Evolutionary conservation across 176 grass and related monocot genomes (phyloP), one percentile per base, ranked within the genome.

Genomic region (Aegilops tauschii): DNA sequence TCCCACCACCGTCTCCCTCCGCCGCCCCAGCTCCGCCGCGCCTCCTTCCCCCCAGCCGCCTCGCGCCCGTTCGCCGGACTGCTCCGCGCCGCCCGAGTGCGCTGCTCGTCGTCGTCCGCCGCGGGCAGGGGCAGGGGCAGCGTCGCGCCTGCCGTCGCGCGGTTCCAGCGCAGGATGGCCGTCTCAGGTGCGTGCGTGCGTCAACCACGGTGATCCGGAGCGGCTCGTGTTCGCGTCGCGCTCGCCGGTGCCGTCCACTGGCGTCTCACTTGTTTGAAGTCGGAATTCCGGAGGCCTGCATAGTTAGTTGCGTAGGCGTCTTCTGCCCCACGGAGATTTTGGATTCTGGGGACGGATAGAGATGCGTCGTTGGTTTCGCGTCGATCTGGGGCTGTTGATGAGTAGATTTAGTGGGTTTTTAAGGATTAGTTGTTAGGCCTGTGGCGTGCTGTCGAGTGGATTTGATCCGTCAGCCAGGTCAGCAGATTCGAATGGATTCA

Each of bases 161-260:
- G 76, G 37, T 73, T 86, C 80, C 89, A 91, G 78, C 90, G 40
- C 40, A 88, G 88, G 80, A 91, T 97, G 89, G 91, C 95, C 17
- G 86, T 93, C 86, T 71, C 83, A 82, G 95, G 84, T 81, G 20
- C 78, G n/a, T 50, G 47, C 47, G 47, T 13, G 29, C 16, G 11
- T 36, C 28, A 7, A 36, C 77, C 54, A 17, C 34, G 31, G 76
- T 35, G 23, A 3, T 67, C 72, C 6, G 52, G 23, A 62, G 21
- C n/a, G 29, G 45, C 62, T 29, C 23, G 3, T 47, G 35, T 50
- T 58, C 16, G 82, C 61, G 59, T 9, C 27, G 35, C 20, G 35
- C 32, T 17, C 17, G 61, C 28, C 5, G 23, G 16, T 63, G 25
- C 32, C 50, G 30, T 2, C 18, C 68, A 52, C 18, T 6, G 63